These are phyloP conservation scores for Leucosporidium yakuticum DNA, from an alignment of 768 basidiomycete genomes.

Conservation along the genomic window DNA sequence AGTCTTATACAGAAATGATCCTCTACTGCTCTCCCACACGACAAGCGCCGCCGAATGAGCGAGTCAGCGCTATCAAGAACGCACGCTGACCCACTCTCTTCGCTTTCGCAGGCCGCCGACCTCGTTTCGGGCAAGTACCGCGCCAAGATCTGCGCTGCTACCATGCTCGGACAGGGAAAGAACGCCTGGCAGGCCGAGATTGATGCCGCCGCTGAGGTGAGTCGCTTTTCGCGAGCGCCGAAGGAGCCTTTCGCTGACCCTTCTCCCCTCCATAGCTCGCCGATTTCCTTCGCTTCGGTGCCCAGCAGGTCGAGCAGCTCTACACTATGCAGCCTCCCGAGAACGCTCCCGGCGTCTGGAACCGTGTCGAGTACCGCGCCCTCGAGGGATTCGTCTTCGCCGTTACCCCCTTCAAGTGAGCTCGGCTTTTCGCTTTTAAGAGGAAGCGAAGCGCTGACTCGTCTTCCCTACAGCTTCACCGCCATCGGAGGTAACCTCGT, in stretches of 20 bases:
- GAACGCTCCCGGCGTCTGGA: conserved; percentile 85
- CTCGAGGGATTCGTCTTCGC: conserved; percentile 98
- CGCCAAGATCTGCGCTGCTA: conserved; percentile 89
- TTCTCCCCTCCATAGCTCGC: conserved; percentile 50
- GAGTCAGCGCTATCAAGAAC: too few species aligned
- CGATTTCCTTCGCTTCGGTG: conserved; percentile 95
- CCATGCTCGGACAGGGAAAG: conserved; percentile 97
- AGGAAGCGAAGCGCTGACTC: neutral
- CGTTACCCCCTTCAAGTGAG: conserved; percentile 84
- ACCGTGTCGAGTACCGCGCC: conserved; percentile 91
- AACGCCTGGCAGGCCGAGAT: conserved; percentile 99
- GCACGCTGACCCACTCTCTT: neutral
- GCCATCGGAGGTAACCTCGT: conserved; percentile 95
- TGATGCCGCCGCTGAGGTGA: conserved; percentile 93
- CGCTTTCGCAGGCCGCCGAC: conserved; percentile 63
- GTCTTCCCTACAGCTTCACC: conserved; percentile 54
- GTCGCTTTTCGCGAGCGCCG: conserved; percentile 34
- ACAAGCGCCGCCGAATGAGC: too few species aligned
- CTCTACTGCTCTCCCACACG: neutral
- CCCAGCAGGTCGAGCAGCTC: conserved; percentile 92
- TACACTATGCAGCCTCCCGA: conserved; percentile 83
- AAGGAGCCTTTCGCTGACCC: neutral
- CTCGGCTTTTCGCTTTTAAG: neutral
- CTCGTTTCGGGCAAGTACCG: conserved; percentile 91
- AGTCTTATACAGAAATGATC: neutral